phyloP scores from a whole-genome alignment of 2,329 filamentous ascomycete genomes.

The Fusarium annulatum region DNA sequence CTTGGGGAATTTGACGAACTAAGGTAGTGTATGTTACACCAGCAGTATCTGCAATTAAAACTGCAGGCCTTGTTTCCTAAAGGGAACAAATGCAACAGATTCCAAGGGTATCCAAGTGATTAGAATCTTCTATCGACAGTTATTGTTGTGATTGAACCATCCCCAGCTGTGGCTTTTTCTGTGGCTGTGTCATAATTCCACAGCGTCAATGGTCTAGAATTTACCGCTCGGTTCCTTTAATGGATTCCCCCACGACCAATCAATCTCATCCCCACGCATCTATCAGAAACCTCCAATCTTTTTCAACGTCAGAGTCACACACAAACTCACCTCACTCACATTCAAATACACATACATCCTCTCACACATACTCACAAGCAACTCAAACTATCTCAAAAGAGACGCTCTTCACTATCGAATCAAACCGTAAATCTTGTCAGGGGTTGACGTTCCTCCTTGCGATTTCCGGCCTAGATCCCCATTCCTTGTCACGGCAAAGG shows the following conservation, averaged over 20 bases:
- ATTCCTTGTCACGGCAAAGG: constrained; percentile 28
- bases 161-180: constrained; percentile 32
- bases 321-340: neutral
- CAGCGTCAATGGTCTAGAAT: constrained; percentile 3
- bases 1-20: neutral
- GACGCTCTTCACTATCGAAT: constrained; percentile 1
- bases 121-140: neutral
- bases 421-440: constrained; percentile 7
- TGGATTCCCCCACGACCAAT: constrained; percentile 27
- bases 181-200: constrained; percentile 23
- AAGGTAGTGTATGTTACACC: neutral
- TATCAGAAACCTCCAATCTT: constrained; percentile 26
- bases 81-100: neutral
- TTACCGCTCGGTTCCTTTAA: constrained; percentile 10
- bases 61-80: neutral
- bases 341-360: neutral
- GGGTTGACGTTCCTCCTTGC: constrained; percentile 19
- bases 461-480: constrained; percentile 21
- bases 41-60: neutral
- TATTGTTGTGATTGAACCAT: constrained; percentile 10
- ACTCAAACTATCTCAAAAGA: constrained; percentile 9
- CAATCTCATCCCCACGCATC: constrained; percentile 34
- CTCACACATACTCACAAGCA: neutral
- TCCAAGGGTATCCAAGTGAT: neutral
- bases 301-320: constrained; percentile 14